Evolutionary conservation across 2,329 filamentous ascomycete species (phyloP).

Genomic region (Chrysoporthe austroafricana): DNA sequence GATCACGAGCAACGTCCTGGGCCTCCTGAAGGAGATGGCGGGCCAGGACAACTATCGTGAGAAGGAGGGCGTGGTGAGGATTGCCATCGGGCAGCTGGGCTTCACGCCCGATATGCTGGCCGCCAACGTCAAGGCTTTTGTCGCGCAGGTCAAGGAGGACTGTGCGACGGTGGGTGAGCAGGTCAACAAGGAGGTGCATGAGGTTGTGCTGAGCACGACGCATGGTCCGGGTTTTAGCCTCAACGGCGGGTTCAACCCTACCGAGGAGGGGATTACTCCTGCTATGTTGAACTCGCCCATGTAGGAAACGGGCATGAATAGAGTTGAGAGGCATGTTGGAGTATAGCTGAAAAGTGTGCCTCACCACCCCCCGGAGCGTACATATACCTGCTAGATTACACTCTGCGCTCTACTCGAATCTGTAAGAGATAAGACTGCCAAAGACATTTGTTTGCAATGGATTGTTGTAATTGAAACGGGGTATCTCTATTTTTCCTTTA

Average conservation of each 20-base stretch:
- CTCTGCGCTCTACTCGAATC: not conserved
- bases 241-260: slow-evolving; percentile 74
- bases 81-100: slow-evolving; percentile 88
- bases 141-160: slow-evolving; percentile 79
- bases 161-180: slow-evolving; percentile 66
- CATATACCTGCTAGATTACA: not conserved
- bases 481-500: slow-evolving; percentile 45
- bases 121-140: slow-evolving; percentile 78
- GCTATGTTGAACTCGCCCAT: slow-evolving; percentile 58
- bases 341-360: not conserved
- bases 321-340: no score
- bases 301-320: slow-evolving; percentile 40
- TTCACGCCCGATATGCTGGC: slow-evolving; percentile 87
- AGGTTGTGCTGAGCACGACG: slow-evolving; percentile 83
- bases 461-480: not conserved
- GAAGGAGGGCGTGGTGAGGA: slow-evolving; percentile 77
- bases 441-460: not conserved
- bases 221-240: slow-evolving; percentile 85
- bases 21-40: slow-evolving; percentile 78
- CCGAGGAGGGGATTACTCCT: slow-evolving; percentile 59
- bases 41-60: slow-evolving; percentile 89
- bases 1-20: slow-evolving; percentile 77
- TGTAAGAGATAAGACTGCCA: not conserved
- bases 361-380: not conserved
- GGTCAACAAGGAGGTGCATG: slow-evolving; percentile 72